phyloP scores from a whole-genome alignment of 371 early-diverging fungal genomes.

The Haplosporangium sp. region DNA sequence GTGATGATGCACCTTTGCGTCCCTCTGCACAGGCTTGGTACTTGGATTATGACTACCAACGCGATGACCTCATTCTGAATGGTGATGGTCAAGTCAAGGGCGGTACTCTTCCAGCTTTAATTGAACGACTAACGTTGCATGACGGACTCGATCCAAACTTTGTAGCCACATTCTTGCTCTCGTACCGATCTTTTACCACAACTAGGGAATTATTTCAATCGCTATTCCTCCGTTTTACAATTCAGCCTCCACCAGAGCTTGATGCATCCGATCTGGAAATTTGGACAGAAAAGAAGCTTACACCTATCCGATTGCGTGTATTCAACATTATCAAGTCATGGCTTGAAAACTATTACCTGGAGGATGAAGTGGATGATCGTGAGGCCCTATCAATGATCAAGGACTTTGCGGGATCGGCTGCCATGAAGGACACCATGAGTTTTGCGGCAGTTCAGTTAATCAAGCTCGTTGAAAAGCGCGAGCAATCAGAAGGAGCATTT shows the following conservation, averaged over 20 bases:
- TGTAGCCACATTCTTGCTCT: slow-evolving; percentile 87
- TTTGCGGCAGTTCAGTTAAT: slow-evolving; percentile 78
- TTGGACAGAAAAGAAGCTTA: slow-evolving; percentile 91
- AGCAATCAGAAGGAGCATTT: slow-evolving; percentile 65
- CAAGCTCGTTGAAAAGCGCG: slow-evolving; percentile 77
- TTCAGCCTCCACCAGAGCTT: slow-evolving; percentile 78
- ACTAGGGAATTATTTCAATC: slow-evolving; percentile 28
- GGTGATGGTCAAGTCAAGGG: slow-evolving; percentile 92
- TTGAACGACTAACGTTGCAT: slow-evolving; percentile 92
- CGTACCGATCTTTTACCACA: slow-evolving; percentile 75
- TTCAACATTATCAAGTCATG: slow-evolving; percentile 92
- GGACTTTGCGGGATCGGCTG: slow-evolving; percentile 77
- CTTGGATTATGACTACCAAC: slow-evolving; percentile 77
- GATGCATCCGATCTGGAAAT: slow-evolving; percentile 76
- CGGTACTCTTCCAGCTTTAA: slow-evolving; percentile 85
- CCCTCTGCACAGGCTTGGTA: slow-evolving; percentile 67
- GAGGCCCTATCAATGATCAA: slow-evolving; percentile 77
- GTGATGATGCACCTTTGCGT: slow-evolving; percentile 36
- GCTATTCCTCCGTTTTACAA: slow-evolving; percentile 70
- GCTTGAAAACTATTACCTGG: slow-evolving; percentile 89
- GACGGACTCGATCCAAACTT: slow-evolving; percentile 84
- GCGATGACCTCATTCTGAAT: slow-evolving; percentile 82
- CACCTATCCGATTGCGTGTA: slow-evolving; percentile 89
- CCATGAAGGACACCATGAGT: slow-evolving; percentile 79
- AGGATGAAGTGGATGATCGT: slow-evolving; percentile 74